A percentile compares a stretch with the other conserved stretches of the same genome.
phyloP scores from a whole-genome alignment of 371 early-diverging fungal species.

The Mortierella sp. region DNA sequence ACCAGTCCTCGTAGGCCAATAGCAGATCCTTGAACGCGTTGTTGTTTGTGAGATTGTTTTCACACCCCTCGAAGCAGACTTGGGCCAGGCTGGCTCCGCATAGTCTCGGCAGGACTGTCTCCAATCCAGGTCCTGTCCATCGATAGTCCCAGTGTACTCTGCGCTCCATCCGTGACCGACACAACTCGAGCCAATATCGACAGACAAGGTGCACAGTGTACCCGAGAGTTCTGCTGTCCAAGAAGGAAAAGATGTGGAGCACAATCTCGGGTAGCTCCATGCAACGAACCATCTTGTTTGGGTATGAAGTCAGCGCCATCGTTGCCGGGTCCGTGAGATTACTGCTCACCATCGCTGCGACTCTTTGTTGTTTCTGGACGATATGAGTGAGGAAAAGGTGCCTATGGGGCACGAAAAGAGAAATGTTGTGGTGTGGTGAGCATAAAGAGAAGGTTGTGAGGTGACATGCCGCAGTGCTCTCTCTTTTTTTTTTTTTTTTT shows the following conservation, averaged over 20 bases:
- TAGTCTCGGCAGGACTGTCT: background rate
- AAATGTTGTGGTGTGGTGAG: background rate
- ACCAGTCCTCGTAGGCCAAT: background rate
- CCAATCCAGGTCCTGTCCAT: constrained; percentile 1
- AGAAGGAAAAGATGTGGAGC: constrained; percentile 8
- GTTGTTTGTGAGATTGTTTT: background rate
- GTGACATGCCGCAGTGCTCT: background rate
- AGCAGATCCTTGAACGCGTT: background rate
- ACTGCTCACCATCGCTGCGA: background rate
- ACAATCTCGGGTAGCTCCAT: constrained; percentile 3
- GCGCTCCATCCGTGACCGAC: background rate
- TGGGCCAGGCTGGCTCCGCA: background rate
- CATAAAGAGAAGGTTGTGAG: background rate
- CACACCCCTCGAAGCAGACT: background rate
- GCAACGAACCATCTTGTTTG: background rate
- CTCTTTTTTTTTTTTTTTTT: no score
- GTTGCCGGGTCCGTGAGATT: background rate
- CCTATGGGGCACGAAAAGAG: background rate
- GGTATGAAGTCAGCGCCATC: background rate
- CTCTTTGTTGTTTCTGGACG: background rate
- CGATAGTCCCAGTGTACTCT: constrained; percentile 10
- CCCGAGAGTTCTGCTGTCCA: background rate
- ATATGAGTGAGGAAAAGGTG: no score
- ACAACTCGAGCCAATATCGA: background rate
- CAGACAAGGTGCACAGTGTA: background rate